Conservation (phyloP, 768 basidiomycete genomes). For the Daedaleopsis nitida region DNA sequence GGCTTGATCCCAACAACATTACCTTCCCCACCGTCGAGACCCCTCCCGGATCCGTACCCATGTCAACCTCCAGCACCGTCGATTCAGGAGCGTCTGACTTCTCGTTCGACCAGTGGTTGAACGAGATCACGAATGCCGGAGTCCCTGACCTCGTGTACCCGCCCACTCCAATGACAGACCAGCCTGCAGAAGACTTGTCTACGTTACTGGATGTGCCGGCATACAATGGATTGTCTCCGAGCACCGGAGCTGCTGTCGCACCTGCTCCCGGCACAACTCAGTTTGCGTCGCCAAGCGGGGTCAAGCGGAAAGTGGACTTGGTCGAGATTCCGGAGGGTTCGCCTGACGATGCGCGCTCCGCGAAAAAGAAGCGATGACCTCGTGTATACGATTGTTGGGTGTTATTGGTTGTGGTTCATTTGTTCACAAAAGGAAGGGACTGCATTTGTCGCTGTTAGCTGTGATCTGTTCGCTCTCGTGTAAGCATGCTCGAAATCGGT, state of each 20-base stretch:
- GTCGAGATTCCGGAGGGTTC: constrained; percentile 24
- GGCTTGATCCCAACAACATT: constrained; percentile 51
- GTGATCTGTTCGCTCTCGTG: neutral
- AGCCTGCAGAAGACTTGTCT: constrained; percentile 38
- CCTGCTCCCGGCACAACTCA: neutral
- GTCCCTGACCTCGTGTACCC: neutral
- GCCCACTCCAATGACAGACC: constrained; percentile 30
- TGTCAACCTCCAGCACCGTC: neutral
- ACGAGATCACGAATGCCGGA: neutral
- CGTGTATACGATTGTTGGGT: neutral
- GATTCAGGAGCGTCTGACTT: neutral
- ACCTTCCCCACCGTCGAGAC: constrained; percentile 5
- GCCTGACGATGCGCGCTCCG: constrained; percentile 3
- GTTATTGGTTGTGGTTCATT: neutral
- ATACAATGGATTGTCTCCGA: constrained; percentile 6
- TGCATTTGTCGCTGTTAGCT: neutral
- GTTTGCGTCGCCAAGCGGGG: constrained; percentile 9
- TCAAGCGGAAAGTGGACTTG: constrained; percentile 36
- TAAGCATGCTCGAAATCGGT: neutral
- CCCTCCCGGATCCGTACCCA: neutral
- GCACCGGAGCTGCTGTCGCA: neutral
- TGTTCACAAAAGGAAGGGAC: neutral
- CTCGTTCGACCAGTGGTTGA: constrained; percentile 14
- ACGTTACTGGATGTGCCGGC: constrained; percentile 42
- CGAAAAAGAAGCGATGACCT: constrained; percentile 26